Evolutionary conservation across 1,139 yeast species (phyloP), one percentile per base, ranked within the genome.

Genomic region (Blastobotrys proliferans): DNA sequence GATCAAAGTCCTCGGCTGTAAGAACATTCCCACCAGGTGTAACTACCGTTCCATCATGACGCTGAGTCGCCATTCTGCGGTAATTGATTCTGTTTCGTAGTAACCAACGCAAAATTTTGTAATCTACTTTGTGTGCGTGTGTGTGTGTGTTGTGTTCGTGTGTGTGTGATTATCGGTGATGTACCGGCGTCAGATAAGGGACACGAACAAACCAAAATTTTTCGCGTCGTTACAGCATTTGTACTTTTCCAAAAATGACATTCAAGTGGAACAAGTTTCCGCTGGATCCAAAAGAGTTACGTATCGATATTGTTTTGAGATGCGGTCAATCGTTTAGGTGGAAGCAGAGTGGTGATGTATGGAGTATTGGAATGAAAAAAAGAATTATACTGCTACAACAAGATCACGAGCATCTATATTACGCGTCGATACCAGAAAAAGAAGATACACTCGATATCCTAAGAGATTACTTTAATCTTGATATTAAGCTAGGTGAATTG

Each of bases 241-340:
- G n/a, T n/a, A n/a, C n/a, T n/a, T n/a, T n/a, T n/a, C n/a, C n/a
- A 18, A 31, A 8, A 13, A 35, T 24, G 38, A 20, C 16, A 17
- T 28, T 21, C 4, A 13, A 14, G 33, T 64, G 66, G 65, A 51
- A 50, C 6, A 52, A 42, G 25, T 42, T 61, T 6, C 50, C 57
- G 1, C 44, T 63, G 4, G 52, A 55, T 31, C 46, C 52, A 1
- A 41, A 30, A 53, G 95, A 87, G 52, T 67, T 87, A 1, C 65
- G 73, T 26, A 62, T 88, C n/a, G 65, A 78, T 5, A 76, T 79
- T 41, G 94, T 88, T 0, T 70, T 90, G 32, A 73, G 95, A 44
- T 86, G 96, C 59, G 97, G 97, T 0, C 97, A 90, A 51, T 58
- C 69, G 17, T 67, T 66, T 43, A 47, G 69, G n/a, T 67, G 72